Conservation (phyloP, 345 rosid genomes). For the Corchorus capsularis region DNA sequence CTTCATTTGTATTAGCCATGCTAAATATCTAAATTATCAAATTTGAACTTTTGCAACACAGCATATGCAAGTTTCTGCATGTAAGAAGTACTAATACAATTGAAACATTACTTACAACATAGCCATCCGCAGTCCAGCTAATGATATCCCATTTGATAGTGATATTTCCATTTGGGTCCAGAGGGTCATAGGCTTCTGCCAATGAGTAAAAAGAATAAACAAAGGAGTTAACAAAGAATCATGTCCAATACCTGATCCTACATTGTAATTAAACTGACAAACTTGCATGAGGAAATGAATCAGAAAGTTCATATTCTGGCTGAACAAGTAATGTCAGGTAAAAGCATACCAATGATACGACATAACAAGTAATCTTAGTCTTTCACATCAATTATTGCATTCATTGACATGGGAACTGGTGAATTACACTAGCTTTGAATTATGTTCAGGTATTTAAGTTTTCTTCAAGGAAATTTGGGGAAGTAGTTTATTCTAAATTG, state of each 20-base stretch:
- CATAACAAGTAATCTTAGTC: neutral
- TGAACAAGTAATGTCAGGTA: no score
- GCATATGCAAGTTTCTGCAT: neutral
- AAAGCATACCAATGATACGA: neutral
- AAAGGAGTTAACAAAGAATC: neutral
- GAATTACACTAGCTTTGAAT: neutral
- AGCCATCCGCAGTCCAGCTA: constrained; percentile 88
- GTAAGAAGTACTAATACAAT: neutral
- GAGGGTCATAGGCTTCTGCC: constrained; percentile 83
- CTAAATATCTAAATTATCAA: constrained; percentile 7
- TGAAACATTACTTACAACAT: constrained; percentile 52
- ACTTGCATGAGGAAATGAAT: neutral
- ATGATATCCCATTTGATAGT: constrained; percentile 91
- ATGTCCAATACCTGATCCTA: neutral
- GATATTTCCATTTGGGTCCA: constrained; percentile 89
- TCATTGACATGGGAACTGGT: neutral
- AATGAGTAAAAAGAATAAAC: neutral
- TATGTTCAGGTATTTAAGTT: neutral
- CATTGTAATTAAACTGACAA: neutral
- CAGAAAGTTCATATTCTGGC: no score
- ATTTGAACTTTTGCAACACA: neutral
- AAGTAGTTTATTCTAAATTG: neutral
- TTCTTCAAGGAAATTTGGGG: neutral
- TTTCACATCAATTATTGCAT: neutral
- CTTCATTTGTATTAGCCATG: neutral